phyloP scores from a whole-genome alignment of 208 protist genomes.

The Trypanosoma vivax region DNA sequence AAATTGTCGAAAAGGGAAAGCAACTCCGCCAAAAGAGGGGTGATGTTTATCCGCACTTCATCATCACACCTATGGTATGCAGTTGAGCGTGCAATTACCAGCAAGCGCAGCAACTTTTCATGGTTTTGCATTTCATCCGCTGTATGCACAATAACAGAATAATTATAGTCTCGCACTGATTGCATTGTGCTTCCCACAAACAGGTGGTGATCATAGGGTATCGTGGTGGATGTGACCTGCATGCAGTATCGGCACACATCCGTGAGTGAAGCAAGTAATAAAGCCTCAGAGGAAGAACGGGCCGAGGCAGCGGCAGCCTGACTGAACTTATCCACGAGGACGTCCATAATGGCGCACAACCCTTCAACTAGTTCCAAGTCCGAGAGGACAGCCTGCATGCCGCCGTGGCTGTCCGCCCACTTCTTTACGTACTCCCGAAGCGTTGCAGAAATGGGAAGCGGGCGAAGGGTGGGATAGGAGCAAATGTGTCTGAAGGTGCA shows the following conservation, averaged over 20 bases:
- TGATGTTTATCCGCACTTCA: constrained; percentile 19
- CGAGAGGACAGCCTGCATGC: constrained; percentile 3
- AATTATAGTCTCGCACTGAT: constrained; percentile 15
- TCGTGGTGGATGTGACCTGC: constrained; percentile 11
- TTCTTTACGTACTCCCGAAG: constrained; percentile 17
- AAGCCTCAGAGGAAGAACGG: constrained; percentile 9
- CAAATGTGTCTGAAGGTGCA: constrained; percentile 17
- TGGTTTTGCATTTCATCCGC: constrained; percentile 12
- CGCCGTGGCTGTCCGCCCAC: constrained; percentile 18
- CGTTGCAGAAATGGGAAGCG: neutral
- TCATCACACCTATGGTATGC: constrained; percentile 20
- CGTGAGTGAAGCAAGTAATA: constrained; percentile 15
- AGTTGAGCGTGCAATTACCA: constrained; percentile 16
- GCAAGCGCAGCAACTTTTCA: constrained; percentile 4
- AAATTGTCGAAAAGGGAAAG: constrained; percentile 22
- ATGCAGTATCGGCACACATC: constrained; percentile 22
- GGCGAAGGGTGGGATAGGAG: constrained; percentile 5
- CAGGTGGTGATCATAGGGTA: constrained; percentile 3
- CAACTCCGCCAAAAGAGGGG: constrained; percentile 23
- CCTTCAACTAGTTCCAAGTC: constrained; percentile 7
- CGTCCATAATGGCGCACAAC: constrained; percentile 5
- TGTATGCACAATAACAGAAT: constrained; percentile 1
- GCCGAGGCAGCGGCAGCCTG: neutral
- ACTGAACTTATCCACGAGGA: constrained; percentile 1
- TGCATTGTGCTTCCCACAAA: constrained; percentile 13